Base-by-base conservation (phyloP, 257 asterid species). In the Solanum lycopersicoides region DNA sequence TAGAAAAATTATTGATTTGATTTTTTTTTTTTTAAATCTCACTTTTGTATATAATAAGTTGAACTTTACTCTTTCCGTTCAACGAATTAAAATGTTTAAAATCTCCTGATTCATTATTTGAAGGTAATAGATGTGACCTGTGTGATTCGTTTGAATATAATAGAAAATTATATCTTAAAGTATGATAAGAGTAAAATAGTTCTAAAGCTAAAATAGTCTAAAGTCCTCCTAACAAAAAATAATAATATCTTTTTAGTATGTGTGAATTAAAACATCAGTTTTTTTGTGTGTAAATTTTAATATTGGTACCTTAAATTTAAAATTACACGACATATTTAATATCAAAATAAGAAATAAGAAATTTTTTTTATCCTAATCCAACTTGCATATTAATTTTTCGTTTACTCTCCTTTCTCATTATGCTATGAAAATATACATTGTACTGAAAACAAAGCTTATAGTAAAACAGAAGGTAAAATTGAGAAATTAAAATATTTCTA, bases 11-110 rank as follows among this genome's bases (percentile, higher is more conserved):
- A 50, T 50, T 16, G 21, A 50, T 50, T n/a, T n/a, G n/a, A n/a
- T n/a, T n/a, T n/a, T n/a, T n/a, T n/a, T n/a, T n/a, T n/a, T n/a
- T n/a, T n/a, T n/a, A n/a, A n/a, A n/a, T n/a, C n/a, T n/a, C n/a
- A n/a, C n/a, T n/a, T n/a, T 0, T 0, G 8, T 53, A 4, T 47
- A 47, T 47, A 47, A 47, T 47, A 47, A 47, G 1, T 14, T 47
- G 56, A 47, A 18, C 56, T 14, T 47, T 16, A 53, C 16, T 16
- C 0, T 53, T 53, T 53, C 0, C 0, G 23, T 53, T 9, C 1
- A 53, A 15, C 1, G 28, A 0, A 59, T 59, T 59, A 25, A 59
- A 3, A 20, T 3, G 3, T 60, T 60, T 21, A 60, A 60, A 60
- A 60, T 20, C 6, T 3, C 12, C 3, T 21, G 21, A 21, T 59